These are phyloP conservation scores for Ogataea hybrid DNA, from an alignment of 1,139 yeast species.

Conservation along the genomic window DNA sequence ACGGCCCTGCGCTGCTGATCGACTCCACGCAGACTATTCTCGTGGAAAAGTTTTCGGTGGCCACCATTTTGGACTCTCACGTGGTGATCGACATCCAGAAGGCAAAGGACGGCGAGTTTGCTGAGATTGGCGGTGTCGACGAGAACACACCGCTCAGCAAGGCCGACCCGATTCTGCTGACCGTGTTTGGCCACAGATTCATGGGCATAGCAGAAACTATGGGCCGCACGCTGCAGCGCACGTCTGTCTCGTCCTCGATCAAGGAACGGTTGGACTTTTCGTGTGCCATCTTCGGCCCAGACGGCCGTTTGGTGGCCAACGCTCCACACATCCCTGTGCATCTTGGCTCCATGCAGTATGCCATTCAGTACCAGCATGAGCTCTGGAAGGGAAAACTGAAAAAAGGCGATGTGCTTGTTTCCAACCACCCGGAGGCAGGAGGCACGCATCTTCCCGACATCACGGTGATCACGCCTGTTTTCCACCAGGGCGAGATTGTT, in stretches of 20 bases:
- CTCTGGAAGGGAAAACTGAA: slow-evolving; percentile 47
- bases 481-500: slow-evolving; percentile 28
- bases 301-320: slow-evolving; percentile 66
- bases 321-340: slow-evolving; percentile 55
- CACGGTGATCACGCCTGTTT: slow-evolving; percentile 52
- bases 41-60: slow-evolving; percentile 49
- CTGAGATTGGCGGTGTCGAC: slow-evolving; percentile 18
- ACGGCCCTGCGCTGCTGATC: no score
- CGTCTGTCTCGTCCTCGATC: slow-evolving; percentile 79
- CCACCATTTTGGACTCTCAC: slow-evolving; percentile 28
- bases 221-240: slow-evolving; percentile 79
- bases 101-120: slow-evolving; percentile 8
- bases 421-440: slow-evolving; percentile 55
- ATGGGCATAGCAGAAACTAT: slow-evolving; percentile 90
- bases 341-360: slow-evolving; percentile 72
- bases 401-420: slow-evolving; percentile 53
- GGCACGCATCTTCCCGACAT: no score
- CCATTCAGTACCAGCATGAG: slow-evolving; percentile 42
- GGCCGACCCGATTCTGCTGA: slow-evolving; percentile 55
- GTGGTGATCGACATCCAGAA: slow-evolving; percentile 26
- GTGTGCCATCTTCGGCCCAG: slow-evolving; percentile 74
- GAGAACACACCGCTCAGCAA: slow-evolving; percentile 9
- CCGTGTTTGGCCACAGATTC: slow-evolving; percentile 80
- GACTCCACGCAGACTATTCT: no score
- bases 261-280: slow-evolving; percentile 83